Conservation (phyloP, 495 filamentous ascomycete species). For the Rhizodiscina lignyota region DNA sequence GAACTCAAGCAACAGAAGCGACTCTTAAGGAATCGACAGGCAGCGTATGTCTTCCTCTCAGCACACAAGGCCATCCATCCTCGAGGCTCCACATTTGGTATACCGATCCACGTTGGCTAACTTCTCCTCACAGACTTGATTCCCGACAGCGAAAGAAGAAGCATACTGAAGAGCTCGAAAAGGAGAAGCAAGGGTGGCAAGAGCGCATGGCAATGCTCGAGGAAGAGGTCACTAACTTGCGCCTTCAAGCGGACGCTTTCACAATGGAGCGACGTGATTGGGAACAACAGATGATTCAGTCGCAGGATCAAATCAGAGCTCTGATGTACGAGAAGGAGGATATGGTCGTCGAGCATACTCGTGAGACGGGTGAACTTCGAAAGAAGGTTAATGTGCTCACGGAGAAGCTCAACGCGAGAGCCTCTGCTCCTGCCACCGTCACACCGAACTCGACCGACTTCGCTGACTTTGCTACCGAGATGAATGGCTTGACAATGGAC, state of each 20-base stretch:
- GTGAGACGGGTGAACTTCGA: conserved; percentile 86
- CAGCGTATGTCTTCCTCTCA: conserved; percentile 48
- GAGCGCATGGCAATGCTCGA: conserved; percentile 59
- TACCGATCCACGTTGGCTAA: conserved; percentile 1
- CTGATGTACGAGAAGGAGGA: conserved; percentile 82
- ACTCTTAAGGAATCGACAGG: conserved; percentile 83
- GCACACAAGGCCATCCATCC: neutral
- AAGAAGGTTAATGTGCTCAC: conserved; percentile 86
- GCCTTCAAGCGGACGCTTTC: conserved; percentile 39
- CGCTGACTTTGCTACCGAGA: conserved; percentile 55
- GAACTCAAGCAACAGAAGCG: conserved; percentile 98
- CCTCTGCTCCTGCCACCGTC: too few relatives aligned
- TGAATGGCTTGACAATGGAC: conserved; percentile 72
- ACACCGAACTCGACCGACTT: conserved; percentile 52
- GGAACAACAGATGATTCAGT: conserved; percentile 48
- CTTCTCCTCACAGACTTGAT: conserved; percentile 47
- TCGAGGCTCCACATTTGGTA: too few relatives aligned
- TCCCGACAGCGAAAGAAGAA: conserved; percentile 97
- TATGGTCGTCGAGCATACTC: conserved; percentile 71
- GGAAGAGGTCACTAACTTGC: conserved; percentile 48
- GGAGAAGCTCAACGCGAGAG: conserved; percentile 49
- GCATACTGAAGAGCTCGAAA: conserved; percentile 91
- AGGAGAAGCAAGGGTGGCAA: conserved; percentile 85
- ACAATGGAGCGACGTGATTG: conserved; percentile 51
- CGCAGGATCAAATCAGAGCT: conserved; percentile 56